These are phyloP conservation scores for Pholiota conissans DNA, from an alignment of 768 basidiomycete genomes.

Conservation along the genomic window DNA sequence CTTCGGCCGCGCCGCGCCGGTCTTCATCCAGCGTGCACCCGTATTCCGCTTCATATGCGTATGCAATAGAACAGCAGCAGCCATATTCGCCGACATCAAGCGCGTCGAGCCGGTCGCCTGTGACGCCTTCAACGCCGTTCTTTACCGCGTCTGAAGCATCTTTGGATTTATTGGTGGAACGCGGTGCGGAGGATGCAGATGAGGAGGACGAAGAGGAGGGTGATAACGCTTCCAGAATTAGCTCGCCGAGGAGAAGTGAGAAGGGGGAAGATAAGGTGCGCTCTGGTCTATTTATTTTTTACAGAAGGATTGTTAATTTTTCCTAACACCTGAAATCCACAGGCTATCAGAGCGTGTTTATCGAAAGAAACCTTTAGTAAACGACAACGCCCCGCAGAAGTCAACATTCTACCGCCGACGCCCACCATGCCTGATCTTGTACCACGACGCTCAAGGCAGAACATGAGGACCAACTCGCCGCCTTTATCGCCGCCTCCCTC, in stretches of 20 bases:
- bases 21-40: not conserved
- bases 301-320: no score
- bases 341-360: no score
- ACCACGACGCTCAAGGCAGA: constrained; percentile 1
- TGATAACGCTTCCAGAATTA: constrained; percentile 1
- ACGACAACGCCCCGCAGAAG: no score
- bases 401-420: constrained; percentile 1
- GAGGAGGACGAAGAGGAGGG: not conserved
- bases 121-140: constrained; percentile 14
- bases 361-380: no score
- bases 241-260: not conserved
- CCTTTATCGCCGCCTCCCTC: constrained; percentile 13
- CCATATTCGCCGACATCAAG: constrained; percentile 6
- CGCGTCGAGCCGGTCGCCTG: constrained; percentile 7
- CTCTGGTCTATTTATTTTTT: no score
- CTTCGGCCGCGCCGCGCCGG: not conserved
- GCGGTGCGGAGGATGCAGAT: constrained; percentile 1
- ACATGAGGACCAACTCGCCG: not conserved
- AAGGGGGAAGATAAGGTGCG: constrained; percentile 1
- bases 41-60: no score
- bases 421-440: not conserved
- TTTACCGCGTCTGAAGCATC: constrained; percentile 11
- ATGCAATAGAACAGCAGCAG: no score
- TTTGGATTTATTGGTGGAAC: no score
- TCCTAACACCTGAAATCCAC: no score